These are phyloP conservation scores for Zymoseptoria tritici DNA, from an alignment of 2,329 filamentous ascomycete species.

Conservation along the genomic window DNA sequence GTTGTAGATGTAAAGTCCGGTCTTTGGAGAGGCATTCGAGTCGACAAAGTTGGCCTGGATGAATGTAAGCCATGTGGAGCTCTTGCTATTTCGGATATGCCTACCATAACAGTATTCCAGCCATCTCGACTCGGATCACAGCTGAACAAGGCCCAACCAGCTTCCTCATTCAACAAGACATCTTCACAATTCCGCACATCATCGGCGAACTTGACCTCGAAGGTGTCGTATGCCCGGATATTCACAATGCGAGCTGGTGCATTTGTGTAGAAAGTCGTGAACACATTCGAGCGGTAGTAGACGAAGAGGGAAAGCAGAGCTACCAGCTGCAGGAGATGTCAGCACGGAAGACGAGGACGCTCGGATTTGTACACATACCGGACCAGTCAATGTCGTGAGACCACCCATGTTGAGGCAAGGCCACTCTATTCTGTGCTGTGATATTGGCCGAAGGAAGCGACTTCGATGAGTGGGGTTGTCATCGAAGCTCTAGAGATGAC, in stretches of 20 bases:
- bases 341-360: not conserved
- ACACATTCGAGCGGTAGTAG: constrained; percentile 11
- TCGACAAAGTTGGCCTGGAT: constrained; percentile 25
- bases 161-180: constrained; percentile 31
- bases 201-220: constrained; percentile 31
- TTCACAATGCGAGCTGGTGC: constrained; percentile 9
- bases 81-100: not conserved
- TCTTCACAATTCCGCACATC: constrained; percentile 39
- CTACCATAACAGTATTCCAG: constrained; percentile 43
- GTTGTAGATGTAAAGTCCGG: constrained; percentile 34
- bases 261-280: constrained; percentile 18
- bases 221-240: constrained; percentile 4
- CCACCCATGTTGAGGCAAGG: not conserved
- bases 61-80: not conserved
- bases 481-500: not conserved
- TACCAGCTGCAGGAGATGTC: constrained; percentile 2
- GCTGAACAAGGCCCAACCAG: constrained; percentile 35
- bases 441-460: not conserved
- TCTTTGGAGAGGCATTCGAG: constrained; percentile 15
- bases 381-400: not conserved
- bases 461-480: not conserved
- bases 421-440: not conserved
- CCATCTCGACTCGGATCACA: constrained; percentile 38
- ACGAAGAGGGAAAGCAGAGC: constrained; percentile 14
- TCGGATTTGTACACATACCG: not conserved